Base-by-base conservation (phyloP, 176 grass and related monocot species). In the Cenchrus purpureus region DNA sequence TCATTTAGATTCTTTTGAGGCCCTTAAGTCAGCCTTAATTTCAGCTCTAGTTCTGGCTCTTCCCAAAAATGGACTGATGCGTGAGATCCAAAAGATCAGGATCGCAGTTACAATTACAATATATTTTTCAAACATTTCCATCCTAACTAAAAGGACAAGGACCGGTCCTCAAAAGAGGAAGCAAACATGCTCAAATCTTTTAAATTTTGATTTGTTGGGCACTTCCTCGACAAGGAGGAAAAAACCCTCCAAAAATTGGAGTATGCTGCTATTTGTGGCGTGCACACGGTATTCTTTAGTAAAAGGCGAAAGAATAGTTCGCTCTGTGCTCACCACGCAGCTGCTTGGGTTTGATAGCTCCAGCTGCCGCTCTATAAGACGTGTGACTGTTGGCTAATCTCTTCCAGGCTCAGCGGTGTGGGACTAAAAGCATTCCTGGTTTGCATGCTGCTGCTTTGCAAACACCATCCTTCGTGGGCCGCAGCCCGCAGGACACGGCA, bases 301-400 rank as follows among this genome's bases (percentile, higher is more conserved):
- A 90, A 89, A 97, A 90, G 91, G 89, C 87, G 94, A 92, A 97
- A 94, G 79, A 94, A 94, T 90, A 92, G 85, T 88, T 94, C 83
- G 66, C 89, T 92, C 4, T 90, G 87, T 82, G 87, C 85, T 79
- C 89, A 83, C 80, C 91, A 89, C 87, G 56, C 89, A 90, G 83
- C 89, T 90, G 79, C 67, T 61, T 85, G 54, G 25, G 54, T 40
- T 40, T 0, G 0, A 29, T 0, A 0, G 0, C 0, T 2, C 10
- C 3, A 8, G 3, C 48, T 10, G 1, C 48, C 0, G 3, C 0
- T 31, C 0, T 68, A 22, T 80, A 80, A 54, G 49, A 54, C 15
- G 59, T 8, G n/a, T 0, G 8, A 6, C 19, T 19, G 55, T 1
- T 49, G 5, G 13, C n/a, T 79, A 8, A 17, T 31, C 22, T 4